phyloP scores from a whole-genome alignment of 768 basidiomycete genomes.

The Amanita inopinata region DNA sequence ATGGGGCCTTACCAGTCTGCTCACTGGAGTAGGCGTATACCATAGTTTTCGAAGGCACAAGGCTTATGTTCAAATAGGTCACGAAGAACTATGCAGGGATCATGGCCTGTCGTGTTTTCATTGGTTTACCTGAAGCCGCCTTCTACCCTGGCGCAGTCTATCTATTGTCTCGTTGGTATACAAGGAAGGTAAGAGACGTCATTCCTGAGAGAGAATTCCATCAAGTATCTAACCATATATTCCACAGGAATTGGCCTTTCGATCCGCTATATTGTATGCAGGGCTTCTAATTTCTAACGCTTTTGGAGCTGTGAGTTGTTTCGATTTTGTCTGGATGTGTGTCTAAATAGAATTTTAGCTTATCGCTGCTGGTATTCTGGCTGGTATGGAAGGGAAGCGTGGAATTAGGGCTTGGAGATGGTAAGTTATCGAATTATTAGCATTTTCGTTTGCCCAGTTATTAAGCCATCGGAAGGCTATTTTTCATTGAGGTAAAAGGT shows the following conservation, averaged over 20 bases:
- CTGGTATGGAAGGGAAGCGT: constrained; percentile 54
- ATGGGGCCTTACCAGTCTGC: constrained; percentile 55
- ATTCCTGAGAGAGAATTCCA: background rate
- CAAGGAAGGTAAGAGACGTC: constrained; percentile 33
- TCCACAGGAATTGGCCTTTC: constrained; percentile 52
- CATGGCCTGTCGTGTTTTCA: constrained; percentile 46
- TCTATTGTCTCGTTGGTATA: constrained; percentile 46
- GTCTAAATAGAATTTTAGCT: constrained; percentile 25
- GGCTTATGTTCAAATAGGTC: constrained; percentile 23
- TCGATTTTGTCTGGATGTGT: background rate
- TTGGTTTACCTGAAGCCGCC: constrained; percentile 57
- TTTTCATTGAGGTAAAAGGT: constrained; percentile 57
- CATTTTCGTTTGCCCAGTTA: background rate
- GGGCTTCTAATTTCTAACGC: constrained; percentile 58
- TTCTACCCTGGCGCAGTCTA: constrained; percentile 52
- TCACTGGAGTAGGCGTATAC: constrained; percentile 42
- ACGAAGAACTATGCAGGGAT: constrained; percentile 47
- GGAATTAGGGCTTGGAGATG: constrained; percentile 68
- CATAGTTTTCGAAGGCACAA: background rate
- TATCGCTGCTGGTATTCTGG: constrained; percentile 68
- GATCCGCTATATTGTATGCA: constrained; percentile 49
- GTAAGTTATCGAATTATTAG: constrained; percentile 21
- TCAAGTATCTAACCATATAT: constrained; percentile 9
- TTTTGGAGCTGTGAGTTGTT: constrained; percentile 46
- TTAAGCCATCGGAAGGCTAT: constrained; percentile 35